Base-by-base conservation (phyloP, 768 basidiomycete genomes). In the Lactarius pseudohatsudake region DNA sequence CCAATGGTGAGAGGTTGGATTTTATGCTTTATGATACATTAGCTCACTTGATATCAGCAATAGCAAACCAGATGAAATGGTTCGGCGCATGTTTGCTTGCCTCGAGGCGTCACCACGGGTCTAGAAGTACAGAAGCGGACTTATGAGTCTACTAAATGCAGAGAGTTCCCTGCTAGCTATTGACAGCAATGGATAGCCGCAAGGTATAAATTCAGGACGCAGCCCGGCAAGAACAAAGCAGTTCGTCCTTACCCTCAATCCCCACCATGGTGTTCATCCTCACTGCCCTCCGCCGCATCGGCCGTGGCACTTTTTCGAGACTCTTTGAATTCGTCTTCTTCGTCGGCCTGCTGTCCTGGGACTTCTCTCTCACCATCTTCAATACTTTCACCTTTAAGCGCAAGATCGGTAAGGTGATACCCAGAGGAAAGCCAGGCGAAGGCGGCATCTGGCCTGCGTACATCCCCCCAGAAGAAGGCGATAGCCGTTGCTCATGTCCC, bases 401-500 rank as follows among this genome's bases (percentile, higher is more conserved):
- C 15, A 80, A 79, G 34, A 74, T 80, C 3, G 89, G 89, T 0
- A 78, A 79, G 36, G 85, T 90, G 47, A 84, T 83, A 0, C 85
- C 83, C 1, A 75, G 76, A 34, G 86, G 86, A 0, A 76, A 81
- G 60, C 82, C 84, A 2, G 89, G 88, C 0, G 81, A 77, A 57
- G 83, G 80, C 36, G 87, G 89, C 0, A 72, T 80, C 55, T 92
- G 90, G 90, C 89, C 90, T 0, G 84, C 86, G 71, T 91, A 81
- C 72, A 76, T 80, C 1, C 75, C 86, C 2, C 82, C 89, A 0
- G 76, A 74, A 64, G 80, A 85, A 10, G 84, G 83, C 1, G 90
- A 92, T 70, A 91, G 90, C 71, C 80, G 91, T 2, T 84, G 84
- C 67, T 84, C 86, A 1, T 92, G 91, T 69, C 91, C 91, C 1